Evolutionary conservation across 306 rosid genomes (phyloP), one percentile per base, ranked within the genome.

Genomic region (Astragalus glycyphyllos): DNA sequence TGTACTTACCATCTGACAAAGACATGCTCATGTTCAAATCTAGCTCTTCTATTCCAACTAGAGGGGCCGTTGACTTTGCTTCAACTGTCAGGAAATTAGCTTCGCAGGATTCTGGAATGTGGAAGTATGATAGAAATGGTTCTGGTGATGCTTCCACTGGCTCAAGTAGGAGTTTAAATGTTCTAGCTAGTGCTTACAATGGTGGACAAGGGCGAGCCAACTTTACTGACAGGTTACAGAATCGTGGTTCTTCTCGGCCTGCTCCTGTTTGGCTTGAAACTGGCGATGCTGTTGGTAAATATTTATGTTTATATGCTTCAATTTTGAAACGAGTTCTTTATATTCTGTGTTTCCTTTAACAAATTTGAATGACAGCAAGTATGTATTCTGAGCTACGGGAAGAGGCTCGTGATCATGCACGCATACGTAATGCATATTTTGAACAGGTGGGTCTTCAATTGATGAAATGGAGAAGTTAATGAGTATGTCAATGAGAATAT

Each of bases 321-420:
- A 71, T 55, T 79, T 42, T 77, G 65, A 75, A 65, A 48, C 16
- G 35, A 42, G 57, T 67, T 54, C 55, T 60, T 81, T 78, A 65
- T 75, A 54, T 75, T 42, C 78, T 47, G 10, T 79, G 69, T 75
- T 58, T 84, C 70, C 80, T 80, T 79, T 88, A 76, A 87, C 79
- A 69, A 69, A 31, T 73, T 81, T 81, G 84, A 79, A 79, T 90
- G 86, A 72, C 98, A 93, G 98, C 87, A 54, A 85, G 81, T 82
- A 85, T 93, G 92, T 93, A 90, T 83, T 84, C 98, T 75, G 96
- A 93, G 78, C 79, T 87, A 79, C 89, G 97, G 78, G 98, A 87
- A 84, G 98, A 90, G 87, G 98, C 98, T 68, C 94, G 97, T 32
- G 98, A 87, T 80, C 98, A 93, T 83, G 98, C 98, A 66, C 97